These are phyloP conservation scores for Funneliformis geosporum DNA, from an alignment of 192 early-diverging fungal species.

Conservation along the genomic window DNA sequence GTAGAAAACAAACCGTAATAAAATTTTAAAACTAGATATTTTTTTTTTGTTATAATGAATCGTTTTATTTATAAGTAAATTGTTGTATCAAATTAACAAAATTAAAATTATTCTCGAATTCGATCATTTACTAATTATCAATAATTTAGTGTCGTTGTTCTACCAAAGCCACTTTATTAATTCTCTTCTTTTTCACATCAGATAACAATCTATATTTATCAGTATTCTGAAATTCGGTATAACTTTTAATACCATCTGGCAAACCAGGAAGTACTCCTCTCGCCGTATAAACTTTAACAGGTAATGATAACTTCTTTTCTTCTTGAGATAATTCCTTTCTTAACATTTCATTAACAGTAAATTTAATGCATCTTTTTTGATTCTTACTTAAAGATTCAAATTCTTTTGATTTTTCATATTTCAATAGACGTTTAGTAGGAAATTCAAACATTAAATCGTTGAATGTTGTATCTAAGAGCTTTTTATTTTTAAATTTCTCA, in stretches of 20 bases:
- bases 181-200: not conserved
- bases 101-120: too few relatives aligned
- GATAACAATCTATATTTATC: not conserved
- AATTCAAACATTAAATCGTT: not conserved
- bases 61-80: too few relatives aligned
- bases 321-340: not conserved
- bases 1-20: too few relatives aligned
- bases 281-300: not conserved
- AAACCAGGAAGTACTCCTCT: not conserved
- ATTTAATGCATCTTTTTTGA: not conserved
- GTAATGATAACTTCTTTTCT: not conserved
- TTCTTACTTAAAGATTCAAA: not conserved
- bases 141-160: too few relatives aligned
- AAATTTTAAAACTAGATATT: too few relatives aligned
- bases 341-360: not conserved
- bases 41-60: too few relatives aligned
- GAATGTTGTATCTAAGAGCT: not conserved
- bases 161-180: not conserved
- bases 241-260: not conserved
- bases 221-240: not conserved
- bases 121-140: too few relatives aligned
- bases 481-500: too few relatives aligned
- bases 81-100: too few relatives aligned
- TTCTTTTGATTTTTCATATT: not conserved
- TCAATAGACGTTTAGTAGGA: not conserved